These are phyloP conservation scores for Wickerhamiella nectarea DNA, from an alignment of 805 yeast genomes.

Conservation along the genomic window DNA sequence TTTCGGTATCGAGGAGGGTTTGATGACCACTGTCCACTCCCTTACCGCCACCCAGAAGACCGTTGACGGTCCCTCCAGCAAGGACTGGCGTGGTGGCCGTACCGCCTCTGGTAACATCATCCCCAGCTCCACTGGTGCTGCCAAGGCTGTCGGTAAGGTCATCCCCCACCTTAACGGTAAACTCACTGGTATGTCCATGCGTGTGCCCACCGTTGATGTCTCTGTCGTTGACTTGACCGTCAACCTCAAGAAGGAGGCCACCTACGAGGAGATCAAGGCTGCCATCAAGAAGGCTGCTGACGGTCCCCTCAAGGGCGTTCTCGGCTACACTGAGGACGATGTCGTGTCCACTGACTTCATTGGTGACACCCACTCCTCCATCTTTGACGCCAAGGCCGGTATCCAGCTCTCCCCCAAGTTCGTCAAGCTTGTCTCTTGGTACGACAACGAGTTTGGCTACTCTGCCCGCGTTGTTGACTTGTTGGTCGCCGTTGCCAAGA, in stretches of 20 bases:
- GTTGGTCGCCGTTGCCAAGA: slow-evolving; percentile 64
- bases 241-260: slow-evolving; percentile 59
- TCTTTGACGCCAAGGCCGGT: slow-evolving; percentile 87
- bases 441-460: slow-evolving; percentile 94
- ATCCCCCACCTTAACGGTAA: slow-evolving; percentile 83
- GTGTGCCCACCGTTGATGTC: slow-evolving; percentile 89
- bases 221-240: slow-evolving; percentile 89
- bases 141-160: slow-evolving; percentile 94
- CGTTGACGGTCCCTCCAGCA: slow-evolving; percentile 93
- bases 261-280: slow-evolving; percentile 72
- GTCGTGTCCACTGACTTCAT: slow-evolving; percentile 86
- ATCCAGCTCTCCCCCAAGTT: slow-evolving; percentile 74
- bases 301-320: slow-evolving; percentile 63
- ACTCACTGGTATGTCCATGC: slow-evolving; percentile 85
- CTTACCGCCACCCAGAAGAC: slow-evolving; percentile 94
- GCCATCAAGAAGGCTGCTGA: slow-evolving; percentile 65
- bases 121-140: slow-evolving; percentile 95
- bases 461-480: slow-evolving; percentile 92
- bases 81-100: slow-evolving; percentile 98
- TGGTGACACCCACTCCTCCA: slow-evolving; percentile 71
- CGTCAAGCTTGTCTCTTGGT: slow-evolving; percentile 87
- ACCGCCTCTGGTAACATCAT: slow-evolving; percentile 91
- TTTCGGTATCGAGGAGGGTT: slow-evolving; percentile 81
- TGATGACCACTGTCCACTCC: slow-evolving; percentile 94
- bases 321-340: slow-evolving; percentile 85